Base-by-base conservation (phyloP, 1,139 yeast genomes). In the Hemisphaericaspora lyxosophila region DNA sequence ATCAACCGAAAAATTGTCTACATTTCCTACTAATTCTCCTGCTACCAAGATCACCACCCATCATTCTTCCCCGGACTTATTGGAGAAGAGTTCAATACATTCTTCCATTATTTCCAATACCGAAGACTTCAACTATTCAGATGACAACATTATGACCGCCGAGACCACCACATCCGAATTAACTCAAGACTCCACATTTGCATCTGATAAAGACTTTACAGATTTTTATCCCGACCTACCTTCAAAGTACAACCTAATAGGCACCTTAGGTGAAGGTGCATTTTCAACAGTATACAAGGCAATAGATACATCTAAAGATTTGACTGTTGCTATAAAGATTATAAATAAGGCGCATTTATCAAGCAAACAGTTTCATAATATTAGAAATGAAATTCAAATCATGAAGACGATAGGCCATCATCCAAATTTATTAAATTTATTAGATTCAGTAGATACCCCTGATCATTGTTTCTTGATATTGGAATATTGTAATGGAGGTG, bases 401-500 rank as follows among this genome's bases (percentile, higher is more conserved):
- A 84, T 88, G 94, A 73, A 85, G 43, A 82, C 80, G 49, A 64
- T 85, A 31, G 60, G 73, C 24, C 42, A 39, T 14, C 96, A 89
- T 57, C 78, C 80, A 16, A 84, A 89, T 55, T 72, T 92, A 39
- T 85, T 89, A 24, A 73, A 73, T 46, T 75, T 92, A 49, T 63
- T 82, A 41, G 86, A 85, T 46, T 85, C 83, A 54, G 74, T 82
- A 40, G 63, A 68, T 41, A 54, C 63, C 19, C 66, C 67, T 23
- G 76, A 78, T 25, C 75, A 79, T 57, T 87, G 88, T 57, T 92
- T 82, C 58, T 80, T 92, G 40, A 72, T 92, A 7, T 80, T 90
- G 49, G 98, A 94, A 57, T 73, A 86, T 39, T 83, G 92, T 35
- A 78, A 83, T 37, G 98, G 98, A 13, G 98, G 98, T 19, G 98